Base-by-base conservation (phyloP, 805 yeast genomes). In the Lipomyces yamadae region DNA sequence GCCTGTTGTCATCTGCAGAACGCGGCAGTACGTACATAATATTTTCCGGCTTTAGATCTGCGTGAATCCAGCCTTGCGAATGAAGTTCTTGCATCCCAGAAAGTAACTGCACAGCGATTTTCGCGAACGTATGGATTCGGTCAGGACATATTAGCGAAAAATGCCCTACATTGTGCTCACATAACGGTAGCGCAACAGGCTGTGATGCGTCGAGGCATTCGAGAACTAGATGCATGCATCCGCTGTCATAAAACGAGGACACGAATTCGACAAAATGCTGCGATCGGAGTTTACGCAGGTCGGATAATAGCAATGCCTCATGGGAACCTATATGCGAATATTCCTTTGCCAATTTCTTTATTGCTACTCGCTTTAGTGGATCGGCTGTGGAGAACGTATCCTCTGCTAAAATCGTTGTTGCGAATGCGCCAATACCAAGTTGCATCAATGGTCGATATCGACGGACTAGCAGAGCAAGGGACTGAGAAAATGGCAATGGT, bases 21-120 rank as follows among this genome's bases (percentile, higher is more conserved):
- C 33, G 33, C 15, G 45, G 55, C 11, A 33, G 24, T 29, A 50
- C 45, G 58, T 56, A 65, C 64, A 71, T 62, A 42, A 73, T 56
- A 52, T 73, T 73, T 39, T 70, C 73, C 3, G 75, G 75, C 58
- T 73, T 73, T 39, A 73, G 54, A 50, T 73, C 75, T 18, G 73
- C 71, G 32, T 73, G 75, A 7, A 70, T 60, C 64, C 60, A 68
- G 7, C 74, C 75, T 8, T 54, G 57, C 18, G 50, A 13, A 52
- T 73, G 72, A 39, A 73, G 62, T 33, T 70, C 73, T 8, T 54
- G 62, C 33, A 73, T 35, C 7, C 70, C 75, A 7, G 64, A 35
- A 15, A 73, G 63, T 32, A 73, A 32, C 62, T 73, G 75, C 33
- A 65, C 30, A 1, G 72, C 73, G 30, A 73, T 58, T 42, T 70